Percentiles rank a stretch among this genome's conserved stretches.
Conservation (phyloP, 345 rosid species). For the Pistacia vera region DNA sequence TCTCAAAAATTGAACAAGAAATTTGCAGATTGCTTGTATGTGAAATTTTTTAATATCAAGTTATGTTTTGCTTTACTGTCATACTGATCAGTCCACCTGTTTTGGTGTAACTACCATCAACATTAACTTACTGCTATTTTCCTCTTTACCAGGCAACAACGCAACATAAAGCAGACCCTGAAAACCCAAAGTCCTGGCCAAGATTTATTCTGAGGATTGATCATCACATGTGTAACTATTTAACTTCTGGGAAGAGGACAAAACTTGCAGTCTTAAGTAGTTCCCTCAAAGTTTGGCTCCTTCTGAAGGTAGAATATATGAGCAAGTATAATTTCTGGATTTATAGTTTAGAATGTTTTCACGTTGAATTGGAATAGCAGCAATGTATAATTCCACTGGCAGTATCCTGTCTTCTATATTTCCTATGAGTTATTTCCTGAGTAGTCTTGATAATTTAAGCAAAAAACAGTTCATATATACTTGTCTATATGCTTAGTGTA, state of each 20-base stretch:
- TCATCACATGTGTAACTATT: conserved; percentile 78
- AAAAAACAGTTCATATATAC: no score
- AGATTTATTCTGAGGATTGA: conserved; percentile 80
- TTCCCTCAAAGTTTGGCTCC: conserved; percentile 94
- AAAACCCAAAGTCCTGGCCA: conserved; percentile 86
- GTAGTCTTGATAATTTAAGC: no score
- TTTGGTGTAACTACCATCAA: neutral
- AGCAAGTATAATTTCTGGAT: neutral
- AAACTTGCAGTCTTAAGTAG: conserved; percentile 85
- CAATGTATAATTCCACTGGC: neutral
- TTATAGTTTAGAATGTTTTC: conserved; percentile 1
- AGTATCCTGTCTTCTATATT: neutral
- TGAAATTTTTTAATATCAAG: conserved; percentile 16
- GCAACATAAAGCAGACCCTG: conserved; percentile 63
- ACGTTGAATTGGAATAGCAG: neutral
- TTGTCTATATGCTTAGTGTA: neutral
- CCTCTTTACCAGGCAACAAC: conserved; percentile 52
- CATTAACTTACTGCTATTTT: conserved; percentile 2
- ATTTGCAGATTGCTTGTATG: conserved; percentile 87
- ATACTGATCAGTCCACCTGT: neutral
- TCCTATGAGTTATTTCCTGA: no score
- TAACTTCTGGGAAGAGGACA: conserved; percentile 83
- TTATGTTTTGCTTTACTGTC: neutral
- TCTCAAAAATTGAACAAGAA: conserved; percentile 94
- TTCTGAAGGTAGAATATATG: conserved; percentile 64